Percentiles rank a stretch among this genome's conserved stretches.
Evolutionary conservation across 2,329 filamentous ascomycete species (phyloP).

Genomic region (Endocalyx cinctus): DNA sequence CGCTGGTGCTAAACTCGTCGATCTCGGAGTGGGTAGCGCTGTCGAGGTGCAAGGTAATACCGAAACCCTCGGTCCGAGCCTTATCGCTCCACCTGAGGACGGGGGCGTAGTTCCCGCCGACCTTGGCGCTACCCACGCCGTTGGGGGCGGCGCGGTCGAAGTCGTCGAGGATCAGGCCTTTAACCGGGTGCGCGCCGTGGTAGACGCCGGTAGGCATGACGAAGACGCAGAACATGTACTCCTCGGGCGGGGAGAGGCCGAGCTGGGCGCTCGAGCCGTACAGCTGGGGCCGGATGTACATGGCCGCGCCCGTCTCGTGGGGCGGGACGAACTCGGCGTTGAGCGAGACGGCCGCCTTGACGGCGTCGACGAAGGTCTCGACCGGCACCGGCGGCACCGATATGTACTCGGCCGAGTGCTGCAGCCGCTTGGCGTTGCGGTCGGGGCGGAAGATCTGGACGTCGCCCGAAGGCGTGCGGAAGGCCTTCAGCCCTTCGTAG

Average conservation of each 20-base stretch:
- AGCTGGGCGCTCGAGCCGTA: constrained; percentile 87
- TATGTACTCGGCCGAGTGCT: constrained; percentile 77
- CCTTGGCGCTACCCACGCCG: constrained; percentile 86
- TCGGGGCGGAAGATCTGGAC: constrained; percentile 87
- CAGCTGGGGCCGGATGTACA: constrained; percentile 87
- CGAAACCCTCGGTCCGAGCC: constrained; percentile 73
- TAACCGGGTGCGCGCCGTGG: constrained; percentile 84
- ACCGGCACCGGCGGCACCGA: constrained; percentile 78
- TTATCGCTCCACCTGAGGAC: constrained; percentile 83
- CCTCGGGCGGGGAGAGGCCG: constrained; percentile 79
- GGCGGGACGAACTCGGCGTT: constrained; percentile 92
- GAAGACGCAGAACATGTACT: constrained; percentile 88
- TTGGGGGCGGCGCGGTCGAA: constrained; percentile 93
- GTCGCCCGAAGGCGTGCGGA: constrained; percentile 67
- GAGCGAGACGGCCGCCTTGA: constrained; percentile 74
- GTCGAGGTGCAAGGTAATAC: constrained; percentile 93
- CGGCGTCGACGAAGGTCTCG: constrained; percentile 69
- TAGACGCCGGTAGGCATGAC: constrained; percentile 92
- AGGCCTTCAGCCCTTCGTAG: constrained; percentile 97
- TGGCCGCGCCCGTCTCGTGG: constrained; percentile 78
- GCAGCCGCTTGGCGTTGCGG: constrained; percentile 79
- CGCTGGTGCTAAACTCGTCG: constrained; percentile 93
- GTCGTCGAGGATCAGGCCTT: constrained; percentile 81
- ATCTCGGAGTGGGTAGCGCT: constrained; percentile 78
- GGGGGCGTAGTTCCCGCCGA: constrained; percentile 94